phyloP scores from a whole-genome alignment of 2,329 filamentous ascomycete species.

The Verticillium longisporum region DNA sequence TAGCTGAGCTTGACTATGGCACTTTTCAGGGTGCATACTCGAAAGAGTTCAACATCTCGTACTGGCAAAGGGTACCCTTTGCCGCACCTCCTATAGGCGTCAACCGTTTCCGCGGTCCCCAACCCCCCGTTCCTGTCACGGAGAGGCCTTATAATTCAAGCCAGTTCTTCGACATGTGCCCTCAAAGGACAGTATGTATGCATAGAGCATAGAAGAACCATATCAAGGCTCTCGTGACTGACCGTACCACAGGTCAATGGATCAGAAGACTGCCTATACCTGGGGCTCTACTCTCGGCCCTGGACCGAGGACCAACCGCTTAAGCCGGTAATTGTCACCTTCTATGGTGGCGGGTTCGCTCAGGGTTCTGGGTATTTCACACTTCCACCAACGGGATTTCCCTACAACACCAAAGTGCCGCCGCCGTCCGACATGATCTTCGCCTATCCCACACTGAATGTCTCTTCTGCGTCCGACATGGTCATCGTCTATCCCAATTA shows the following conservation, averaged over 20 bases:
- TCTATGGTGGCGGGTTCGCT: constrained; percentile 57
- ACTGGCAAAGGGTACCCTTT: constrained; percentile 56
- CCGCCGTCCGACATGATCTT: background rate
- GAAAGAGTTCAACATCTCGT: constrained; percentile 45
- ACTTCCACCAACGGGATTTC: constrained; percentile 41
- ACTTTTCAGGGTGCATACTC: constrained; percentile 46
- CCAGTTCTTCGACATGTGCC: constrained; percentile 50
- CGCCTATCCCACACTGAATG: constrained; percentile 49
- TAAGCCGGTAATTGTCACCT: constrained; percentile 52
- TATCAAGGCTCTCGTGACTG: background rate
- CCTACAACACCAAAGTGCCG: background rate
- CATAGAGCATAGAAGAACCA: background rate
- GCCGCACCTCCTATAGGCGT: constrained; percentile 49
- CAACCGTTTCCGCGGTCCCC: constrained; percentile 55
- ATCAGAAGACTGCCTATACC: constrained; percentile 54
- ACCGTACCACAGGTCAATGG: constrained; percentile 31
- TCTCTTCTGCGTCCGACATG: constrained; percentile 41
- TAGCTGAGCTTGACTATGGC: constrained; percentile 34
- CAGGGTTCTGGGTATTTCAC: constrained; percentile 47
- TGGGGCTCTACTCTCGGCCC: constrained; percentile 52
- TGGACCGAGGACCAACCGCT: constrained; percentile 36
- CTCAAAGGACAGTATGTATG: constrained; percentile 40
- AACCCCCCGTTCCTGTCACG: constrained; percentile 41
- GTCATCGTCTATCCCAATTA: constrained; percentile 41
- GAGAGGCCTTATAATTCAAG: constrained; percentile 47